Evolutionary conservation across 192 early-diverging fungal genomes (phyloP).

Genomic region (Coemansia sp.): DNA sequence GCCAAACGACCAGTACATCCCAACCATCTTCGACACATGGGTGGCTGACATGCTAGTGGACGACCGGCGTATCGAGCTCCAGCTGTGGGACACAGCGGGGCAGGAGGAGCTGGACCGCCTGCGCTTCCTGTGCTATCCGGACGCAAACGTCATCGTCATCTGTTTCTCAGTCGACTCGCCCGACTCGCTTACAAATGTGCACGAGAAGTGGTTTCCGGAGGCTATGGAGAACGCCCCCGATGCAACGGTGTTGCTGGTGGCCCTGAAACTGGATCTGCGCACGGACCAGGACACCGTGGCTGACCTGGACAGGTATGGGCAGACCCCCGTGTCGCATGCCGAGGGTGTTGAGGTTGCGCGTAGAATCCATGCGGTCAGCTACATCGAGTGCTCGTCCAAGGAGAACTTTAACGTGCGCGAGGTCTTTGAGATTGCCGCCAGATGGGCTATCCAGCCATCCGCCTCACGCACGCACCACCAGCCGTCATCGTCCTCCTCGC

Average conservation of each 20-base stretch:
- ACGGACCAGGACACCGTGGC: constrained; percentile 16
- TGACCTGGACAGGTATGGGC: constrained; percentile 39
- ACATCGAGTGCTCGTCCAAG: constrained; percentile 81
- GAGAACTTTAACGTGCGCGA: constrained; percentile 34
- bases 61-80: constrained; percentile 81
- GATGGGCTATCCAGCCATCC: constrained; percentile 46
- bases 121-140: constrained; percentile 89
- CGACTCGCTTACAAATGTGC: constrained; percentile 77
- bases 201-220: constrained; percentile 42
- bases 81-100: constrained; percentile 96
- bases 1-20: constrained; percentile 61
- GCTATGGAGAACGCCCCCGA: constrained; percentile 18
- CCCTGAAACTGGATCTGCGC: constrained; percentile 45
- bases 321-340: constrained; percentile 38
- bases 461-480: background rate
- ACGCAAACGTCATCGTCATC: constrained; percentile 89
- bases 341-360: constrained; percentile 68
- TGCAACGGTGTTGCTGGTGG: constrained; percentile 25
- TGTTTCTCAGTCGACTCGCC: constrained; percentile 88
- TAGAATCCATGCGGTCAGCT: constrained; percentile 74
- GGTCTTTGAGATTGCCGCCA: constrained; percentile 66
- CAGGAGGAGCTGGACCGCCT: constrained; percentile 96
- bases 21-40: constrained; percentile 94
- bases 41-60: constrained; percentile 91
- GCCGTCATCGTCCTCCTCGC: constrained; percentile 1